Conservation (phyloP, 768 basidiomycete species). For the Strobilomyces echinocephalus region DNA sequence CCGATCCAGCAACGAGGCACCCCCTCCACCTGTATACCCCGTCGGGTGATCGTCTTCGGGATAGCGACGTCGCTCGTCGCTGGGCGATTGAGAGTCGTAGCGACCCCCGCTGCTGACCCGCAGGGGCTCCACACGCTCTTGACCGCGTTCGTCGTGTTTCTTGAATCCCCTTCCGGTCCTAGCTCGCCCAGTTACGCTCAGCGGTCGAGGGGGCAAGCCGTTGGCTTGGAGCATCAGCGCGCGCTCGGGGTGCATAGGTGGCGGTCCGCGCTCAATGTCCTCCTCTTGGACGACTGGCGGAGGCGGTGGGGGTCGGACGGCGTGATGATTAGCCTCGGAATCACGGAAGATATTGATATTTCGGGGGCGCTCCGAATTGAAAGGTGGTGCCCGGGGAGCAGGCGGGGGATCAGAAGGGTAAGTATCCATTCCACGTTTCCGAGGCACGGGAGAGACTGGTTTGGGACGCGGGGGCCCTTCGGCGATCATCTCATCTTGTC, state of each 20-base stretch:
- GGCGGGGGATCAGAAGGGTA: conserved; percentile 6
- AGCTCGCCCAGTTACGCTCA: conserved; percentile 9
- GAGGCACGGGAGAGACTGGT: conserved; percentile 3
- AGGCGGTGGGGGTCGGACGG: conserved; percentile 1
- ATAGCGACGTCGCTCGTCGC: conserved; percentile 11
- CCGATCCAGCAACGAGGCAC: conserved; percentile 37
- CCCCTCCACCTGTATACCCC: conserved; percentile 9
- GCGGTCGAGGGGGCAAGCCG: conserved; percentile 28
- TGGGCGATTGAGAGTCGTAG: conserved; percentile 13
- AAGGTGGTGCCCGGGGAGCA: not conserved
- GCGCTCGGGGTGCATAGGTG: conserved; percentile 29
- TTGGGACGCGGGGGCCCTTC: conserved; percentile 8
- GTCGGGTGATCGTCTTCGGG: conserved; percentile 10
- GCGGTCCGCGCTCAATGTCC: conserved; percentile 11
- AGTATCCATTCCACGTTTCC: conserved; percentile 7
- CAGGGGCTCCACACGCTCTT: conserved; percentile 21
- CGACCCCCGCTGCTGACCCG: conserved; percentile 6
- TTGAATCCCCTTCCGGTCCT: conserved; percentile 16
- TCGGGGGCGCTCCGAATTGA: conserved; percentile 9
- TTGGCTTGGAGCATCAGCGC: conserved; percentile 27
- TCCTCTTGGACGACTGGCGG: not conserved
- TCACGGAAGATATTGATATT: conserved; percentile 8
- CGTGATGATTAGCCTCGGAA: not conserved
- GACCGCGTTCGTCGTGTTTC: conserved; percentile 14
- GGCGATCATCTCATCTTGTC: not conserved